These are phyloP conservation scores for Verbena officinalis DNA, from an alignment of 257 asterid genomes.

Conservation along the genomic window DNA sequence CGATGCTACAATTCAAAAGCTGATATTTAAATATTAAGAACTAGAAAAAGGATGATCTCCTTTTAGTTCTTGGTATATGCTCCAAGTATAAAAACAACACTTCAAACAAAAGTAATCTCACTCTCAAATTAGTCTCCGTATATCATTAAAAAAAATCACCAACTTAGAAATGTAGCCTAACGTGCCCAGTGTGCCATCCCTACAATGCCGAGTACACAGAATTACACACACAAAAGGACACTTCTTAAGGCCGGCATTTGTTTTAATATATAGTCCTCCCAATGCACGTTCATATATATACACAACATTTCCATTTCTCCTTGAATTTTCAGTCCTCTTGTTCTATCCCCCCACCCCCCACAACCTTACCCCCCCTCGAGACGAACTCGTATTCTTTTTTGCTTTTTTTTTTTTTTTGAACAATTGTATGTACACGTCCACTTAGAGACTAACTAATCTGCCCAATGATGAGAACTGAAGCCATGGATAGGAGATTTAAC, in stretches of 20 bases:
- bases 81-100: background rate
- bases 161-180: slow-evolving; percentile 14
- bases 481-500: slow-evolving; percentile 37
- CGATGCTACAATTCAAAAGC: no score
- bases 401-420: background rate
- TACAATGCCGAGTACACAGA: slow-evolving; percentile 26
- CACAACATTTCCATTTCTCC: slow-evolving; percentile 22
- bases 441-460: background rate
- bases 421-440: background rate
- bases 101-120: no score
- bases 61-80: background rate
- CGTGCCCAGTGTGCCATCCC: slow-evolving; percentile 23
- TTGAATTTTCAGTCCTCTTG: slow-evolving; percentile 33
- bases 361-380: background rate
- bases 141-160: background rate
- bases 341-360: background rate
- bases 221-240: slow-evolving; percentile 37
- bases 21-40: no score
- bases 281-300: background rate
- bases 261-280: slow-evolving; percentile 4
- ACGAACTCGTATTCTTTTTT: background rate
- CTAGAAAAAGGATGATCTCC: no score
- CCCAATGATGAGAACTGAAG: slow-evolving; percentile 30
- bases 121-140: background rate
- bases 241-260: slow-evolving; percentile 44